Evolutionary conservation across 2,329 filamentous ascomycete genomes (phyloP), one percentile per base, ranked within the genome.

Genomic region (Pseudophaeomoniella oleicola): DNA sequence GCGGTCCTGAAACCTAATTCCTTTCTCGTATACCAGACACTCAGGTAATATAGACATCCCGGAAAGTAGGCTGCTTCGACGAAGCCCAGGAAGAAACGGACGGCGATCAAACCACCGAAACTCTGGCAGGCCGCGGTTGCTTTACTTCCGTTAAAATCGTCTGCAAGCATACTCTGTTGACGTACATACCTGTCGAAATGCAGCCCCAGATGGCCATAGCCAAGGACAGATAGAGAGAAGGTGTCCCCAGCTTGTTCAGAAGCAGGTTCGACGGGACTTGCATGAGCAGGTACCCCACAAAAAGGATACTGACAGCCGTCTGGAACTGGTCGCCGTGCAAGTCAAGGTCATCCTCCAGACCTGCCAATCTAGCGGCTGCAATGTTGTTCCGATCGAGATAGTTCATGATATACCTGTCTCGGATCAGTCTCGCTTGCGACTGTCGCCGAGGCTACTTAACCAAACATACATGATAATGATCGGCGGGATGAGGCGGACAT

Each of bases 391-490:
- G 60, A 44, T 76, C 72, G 10, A 80, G 56, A 54, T 82, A 85
- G 57, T 85, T 84, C 60, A 81, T 65, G 52, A 85, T 81, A 50
- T 84, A 85, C 60, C 85, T 81, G 44, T n/a, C n/a, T n/a, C n/a
- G n/a, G n/a, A n/a, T n/a, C n/a, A n/a, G n/a, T n/a, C n/a, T n/a
- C n/a, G n/a, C n/a, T n/a, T n/a, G n/a, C n/a, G n/a, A n/a, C n/a
- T n/a, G n/a, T n/a, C n/a, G n/a, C n/a, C n/a, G n/a, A n/a, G n/a
- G n/a, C n/a, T n/a, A n/a, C n/a, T n/a, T n/a, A n/a, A n/a, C n/a
- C n/a, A n/a, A n/a, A n/a, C n/a, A 50, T 84, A 85, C 60, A 85
- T 81, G 44, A 84, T 53, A 34, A 85, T 72, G 39, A 85, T 62
- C 57, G 76, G 75, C 0, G 78, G 78, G 46, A 84, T 61, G 53